These are phyloP conservation scores for Lactarius pseudohatsudake DNA, from an alignment of 768 basidiomycete species.

Conservation along the genomic window DNA sequence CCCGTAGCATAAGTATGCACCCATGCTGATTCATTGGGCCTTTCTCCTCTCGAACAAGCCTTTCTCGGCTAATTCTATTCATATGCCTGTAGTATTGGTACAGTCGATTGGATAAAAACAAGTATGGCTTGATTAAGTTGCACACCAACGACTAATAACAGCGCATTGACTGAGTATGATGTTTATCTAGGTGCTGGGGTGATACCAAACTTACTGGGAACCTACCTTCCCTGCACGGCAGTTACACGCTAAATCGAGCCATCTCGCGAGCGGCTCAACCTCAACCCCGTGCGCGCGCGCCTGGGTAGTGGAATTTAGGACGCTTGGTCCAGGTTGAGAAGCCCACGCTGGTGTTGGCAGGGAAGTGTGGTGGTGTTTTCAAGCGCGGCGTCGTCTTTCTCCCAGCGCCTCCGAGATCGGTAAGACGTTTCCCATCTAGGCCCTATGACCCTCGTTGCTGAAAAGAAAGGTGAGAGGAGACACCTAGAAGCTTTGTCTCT, in stretches of 20 bases:
- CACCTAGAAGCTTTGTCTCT: slow-evolving; percentile 60
- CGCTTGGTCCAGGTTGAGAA: slow-evolving; percentile 90
- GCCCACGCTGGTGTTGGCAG: slow-evolving; percentile 82
- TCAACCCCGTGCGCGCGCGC: slow-evolving; percentile 72
- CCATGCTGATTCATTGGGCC: too few relatives aligned
- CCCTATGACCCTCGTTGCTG: slow-evolving; percentile 31
- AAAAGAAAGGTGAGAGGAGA: slow-evolving; percentile 13
- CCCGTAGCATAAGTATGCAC: too few relatives aligned
- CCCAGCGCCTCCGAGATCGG: slow-evolving; percentile 46
- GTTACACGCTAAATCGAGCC: background rate
- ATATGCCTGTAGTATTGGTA: too few relatives aligned
- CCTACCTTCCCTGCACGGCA: background rate
- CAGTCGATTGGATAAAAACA: too few relatives aligned
- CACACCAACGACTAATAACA: too few relatives aligned
- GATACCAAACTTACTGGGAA: background rate
- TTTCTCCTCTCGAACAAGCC: too few relatives aligned
- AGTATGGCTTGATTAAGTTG: too few relatives aligned
- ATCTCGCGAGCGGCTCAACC: slow-evolving; percentile 24
- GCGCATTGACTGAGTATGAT: too few relatives aligned
- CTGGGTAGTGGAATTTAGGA: slow-evolving; percentile 89
- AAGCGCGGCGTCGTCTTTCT: slow-evolving; percentile 45
- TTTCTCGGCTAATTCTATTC: too few relatives aligned
- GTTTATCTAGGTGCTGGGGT: background rate
- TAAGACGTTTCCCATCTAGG: slow-evolving; percentile 40
- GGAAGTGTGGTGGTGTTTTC: slow-evolving; percentile 52